These are phyloP conservation scores for Centella asiatica DNA, from an alignment of 129 eudicot species.

Conservation along the genomic window DNA sequence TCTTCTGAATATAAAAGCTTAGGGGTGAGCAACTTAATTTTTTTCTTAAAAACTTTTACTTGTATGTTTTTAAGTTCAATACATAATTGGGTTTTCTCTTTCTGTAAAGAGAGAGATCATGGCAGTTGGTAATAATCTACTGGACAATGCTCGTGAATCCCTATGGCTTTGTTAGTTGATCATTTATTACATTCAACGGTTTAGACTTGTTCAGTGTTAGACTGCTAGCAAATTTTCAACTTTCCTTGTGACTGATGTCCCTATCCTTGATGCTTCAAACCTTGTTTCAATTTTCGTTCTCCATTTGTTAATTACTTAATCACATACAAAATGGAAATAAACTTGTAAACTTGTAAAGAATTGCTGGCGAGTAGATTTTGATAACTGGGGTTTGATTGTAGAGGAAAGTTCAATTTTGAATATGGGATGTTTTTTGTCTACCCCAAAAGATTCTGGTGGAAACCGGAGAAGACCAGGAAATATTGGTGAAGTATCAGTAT, in stretches of 20 bases:
- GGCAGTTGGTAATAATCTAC: conserved; percentile 4
- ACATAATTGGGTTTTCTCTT: conserved; percentile 9
- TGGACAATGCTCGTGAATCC: conserved; percentile 48
- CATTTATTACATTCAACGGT: conserved; percentile 46
- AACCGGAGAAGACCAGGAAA: conserved; percentile 74
- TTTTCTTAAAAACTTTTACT: neutral
- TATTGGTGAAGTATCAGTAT: conserved; percentile 81
- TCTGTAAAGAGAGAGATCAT: conserved; percentile 4
- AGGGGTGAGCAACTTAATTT: conserved; percentile 10
- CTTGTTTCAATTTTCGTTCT: too few relatives aligned
- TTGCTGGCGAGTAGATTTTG: conserved; percentile 13
- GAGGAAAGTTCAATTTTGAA: conserved; percentile 15
- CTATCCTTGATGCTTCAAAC: too few relatives aligned
- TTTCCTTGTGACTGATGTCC: conserved; percentile 26
- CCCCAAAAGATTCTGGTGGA: conserved; percentile 72
- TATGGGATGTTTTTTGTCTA: conserved; percentile 88
- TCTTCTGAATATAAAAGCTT: conserved; percentile 12
- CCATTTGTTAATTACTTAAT: too few relatives aligned
- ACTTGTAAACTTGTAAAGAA: conserved; percentile 14
- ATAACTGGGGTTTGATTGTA: conserved; percentile 20
- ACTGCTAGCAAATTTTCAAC: conserved; percentile 20
- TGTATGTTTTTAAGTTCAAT: neutral
- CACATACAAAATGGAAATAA: neutral
- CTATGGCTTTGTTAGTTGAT: conserved; percentile 51
- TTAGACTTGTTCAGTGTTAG: conserved; percentile 23